These are phyloP conservation scores for Pittosporum tobira DNA, from an alignment of 129 eudicot species.

Conservation along the genomic window DNA sequence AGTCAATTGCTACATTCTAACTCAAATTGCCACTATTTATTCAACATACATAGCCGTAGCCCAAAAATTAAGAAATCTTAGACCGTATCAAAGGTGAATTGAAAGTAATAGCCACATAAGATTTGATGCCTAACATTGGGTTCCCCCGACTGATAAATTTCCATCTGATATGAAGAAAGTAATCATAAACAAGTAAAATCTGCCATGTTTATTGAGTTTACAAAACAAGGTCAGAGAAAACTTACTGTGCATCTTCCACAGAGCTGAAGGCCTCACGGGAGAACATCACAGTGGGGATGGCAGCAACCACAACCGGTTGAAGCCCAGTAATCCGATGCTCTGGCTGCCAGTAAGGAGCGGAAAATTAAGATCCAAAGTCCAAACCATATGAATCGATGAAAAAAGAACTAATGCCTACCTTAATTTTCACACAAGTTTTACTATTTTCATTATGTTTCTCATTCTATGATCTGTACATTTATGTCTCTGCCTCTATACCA, in stretches of 20 bases:
- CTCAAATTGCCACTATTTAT: no score
- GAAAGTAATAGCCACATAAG: no score
- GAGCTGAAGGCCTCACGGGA: constrained; percentile 73
- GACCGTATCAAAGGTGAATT: no score
- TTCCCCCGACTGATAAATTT: no score
- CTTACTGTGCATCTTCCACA: constrained; percentile 81
- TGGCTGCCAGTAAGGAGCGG: constrained; percentile 40
- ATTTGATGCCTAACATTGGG: no score
- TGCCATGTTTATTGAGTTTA: neutral
- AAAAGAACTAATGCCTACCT: no score
- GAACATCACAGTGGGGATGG: constrained; percentile 85
- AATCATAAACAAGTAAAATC: neutral
- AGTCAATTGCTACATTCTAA: no score
- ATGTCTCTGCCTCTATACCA: neutral
- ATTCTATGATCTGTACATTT: neutral
- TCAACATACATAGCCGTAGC: no score
- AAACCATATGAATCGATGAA: neutral
- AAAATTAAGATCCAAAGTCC: neutral
- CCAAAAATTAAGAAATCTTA: no score
- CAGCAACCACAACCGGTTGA: constrained; percentile 78
- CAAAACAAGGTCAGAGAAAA: constrained; percentile 9
- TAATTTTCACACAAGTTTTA: neutral
- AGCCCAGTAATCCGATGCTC: constrained; percentile 66
- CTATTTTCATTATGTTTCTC: neutral
- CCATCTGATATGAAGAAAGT: no score